phyloP scores from a whole-genome alignment of 2,329 filamentous ascomycete genomes.

The Emmonsia crescens region DNA sequence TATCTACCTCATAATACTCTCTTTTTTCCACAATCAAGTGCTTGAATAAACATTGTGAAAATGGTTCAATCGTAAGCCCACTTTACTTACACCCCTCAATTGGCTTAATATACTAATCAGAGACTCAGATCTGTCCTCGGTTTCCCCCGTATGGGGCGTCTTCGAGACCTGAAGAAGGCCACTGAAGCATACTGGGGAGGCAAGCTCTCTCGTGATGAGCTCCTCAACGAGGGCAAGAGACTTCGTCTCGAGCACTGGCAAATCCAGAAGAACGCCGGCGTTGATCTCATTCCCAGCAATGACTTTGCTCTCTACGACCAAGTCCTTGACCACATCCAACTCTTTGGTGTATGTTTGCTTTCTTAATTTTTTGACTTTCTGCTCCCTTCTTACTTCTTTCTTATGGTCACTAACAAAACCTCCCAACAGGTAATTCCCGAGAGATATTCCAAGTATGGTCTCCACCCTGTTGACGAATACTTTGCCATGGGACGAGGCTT shows the following conservation, averaged over 20 bases:
- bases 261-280: conserved; percentile 97
- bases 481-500: conserved; percentile 99
- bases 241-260: conserved; percentile 97
- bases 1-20: neutral
- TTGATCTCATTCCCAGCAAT: conserved; percentile 97
- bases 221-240: conserved; percentile 90
- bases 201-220: conserved; percentile 84
- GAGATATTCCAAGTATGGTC: conserved; percentile 82
- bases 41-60: conserved; percentile 25
- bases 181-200: conserved; percentile 96
- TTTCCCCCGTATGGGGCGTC: conserved; percentile 97
- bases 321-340: conserved; percentile 93
- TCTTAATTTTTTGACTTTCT: no score
- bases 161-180: conserved; percentile 99
- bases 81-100: neutral
- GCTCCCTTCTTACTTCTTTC: neutral
- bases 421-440: conserved; percentile 65
- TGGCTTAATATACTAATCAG: conserved; percentile 7
- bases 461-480: conserved; percentile 88
- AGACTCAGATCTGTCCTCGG: conserved; percentile 62
- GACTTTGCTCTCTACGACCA: conserved; percentile 99
- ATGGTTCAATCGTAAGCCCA: conserved; percentile 51
- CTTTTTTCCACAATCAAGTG: neutral
- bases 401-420: neutral
- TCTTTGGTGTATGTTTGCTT: conserved; percentile 66